Evolutionary conservation across 1,139 yeast species (phyloP).

Genomic region (Casaregolazyma lundiana): DNA sequence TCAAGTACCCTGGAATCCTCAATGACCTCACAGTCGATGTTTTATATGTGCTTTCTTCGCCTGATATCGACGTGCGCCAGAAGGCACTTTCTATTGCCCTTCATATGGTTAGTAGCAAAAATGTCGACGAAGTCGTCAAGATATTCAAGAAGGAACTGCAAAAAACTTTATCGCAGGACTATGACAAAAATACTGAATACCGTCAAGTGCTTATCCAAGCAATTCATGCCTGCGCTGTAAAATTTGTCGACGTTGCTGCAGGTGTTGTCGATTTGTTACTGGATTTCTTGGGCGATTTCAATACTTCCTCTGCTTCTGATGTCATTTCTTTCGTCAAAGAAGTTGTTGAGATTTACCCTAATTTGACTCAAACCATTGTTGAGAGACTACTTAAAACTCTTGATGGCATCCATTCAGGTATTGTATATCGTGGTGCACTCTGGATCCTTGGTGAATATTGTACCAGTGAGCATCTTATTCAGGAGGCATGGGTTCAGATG

Average conservation of each 20-base stretch:
- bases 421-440: conserved; percentile 86
- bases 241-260: conserved; percentile 86
- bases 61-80: conserved; percentile 85
- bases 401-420: conserved; percentile 72
- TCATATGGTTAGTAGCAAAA: conserved; percentile 75
- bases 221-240: conserved; percentile 84
- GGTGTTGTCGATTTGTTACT: conserved; percentile 83
- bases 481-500: conserved; percentile 82
- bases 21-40: conserved; percentile 85
- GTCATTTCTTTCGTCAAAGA: conserved; percentile 87
- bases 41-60: conserved; percentile 76
- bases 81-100: conserved; percentile 82
- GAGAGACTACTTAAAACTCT: conserved; percentile 60
- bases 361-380: conserved; percentile 64
- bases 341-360: conserved; percentile 89
- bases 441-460: conserved; percentile 97
- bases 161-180: conserved; percentile 59
- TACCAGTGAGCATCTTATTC: conserved; percentile 64
- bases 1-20: conserved; percentile 73
- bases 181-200: conserved; percentile 76
- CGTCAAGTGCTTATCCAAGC: conserved; percentile 85
- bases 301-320: conserved; percentile 82
- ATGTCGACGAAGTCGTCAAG: conserved; percentile 90
- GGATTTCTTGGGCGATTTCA: conserved; percentile 80
- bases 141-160: conserved; percentile 87